phyloP scores from a whole-genome alignment of 345 rosid species.

The Aethionema arabicum region DNA sequence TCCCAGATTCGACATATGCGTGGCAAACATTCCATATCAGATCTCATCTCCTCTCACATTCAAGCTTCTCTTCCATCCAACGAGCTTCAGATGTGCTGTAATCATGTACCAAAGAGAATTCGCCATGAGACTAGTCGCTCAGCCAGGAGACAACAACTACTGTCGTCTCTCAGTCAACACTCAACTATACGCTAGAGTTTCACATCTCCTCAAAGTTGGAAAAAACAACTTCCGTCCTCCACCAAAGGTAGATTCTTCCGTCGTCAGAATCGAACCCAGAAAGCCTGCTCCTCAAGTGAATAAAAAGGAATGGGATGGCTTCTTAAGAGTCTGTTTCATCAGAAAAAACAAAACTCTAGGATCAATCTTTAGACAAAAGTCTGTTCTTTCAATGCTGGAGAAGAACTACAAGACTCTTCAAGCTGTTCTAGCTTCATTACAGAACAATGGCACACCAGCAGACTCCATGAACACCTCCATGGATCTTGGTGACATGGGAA shows the following conservation, averaged over 20 bases:
- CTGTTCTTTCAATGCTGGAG: conserved; percentile 61
- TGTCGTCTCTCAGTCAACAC: conserved; percentile 85
- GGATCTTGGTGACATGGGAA: conserved; percentile 43
- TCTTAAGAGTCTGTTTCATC: conserved; percentile 78
- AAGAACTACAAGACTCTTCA: conserved; percentile 86
- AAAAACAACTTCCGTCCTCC: conserved; percentile 96
- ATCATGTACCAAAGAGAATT: conserved; percentile 96
- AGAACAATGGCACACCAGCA: conserved; percentile 34
- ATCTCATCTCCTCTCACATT: conserved; percentile 89
- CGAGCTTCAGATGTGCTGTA: conserved; percentile 82
- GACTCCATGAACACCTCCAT: conserved; percentile 7
- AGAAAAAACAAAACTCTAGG: conserved; percentile 90
- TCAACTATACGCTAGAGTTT: conserved; percentile 83
- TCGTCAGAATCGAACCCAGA: conserved; percentile 86
- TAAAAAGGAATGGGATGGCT: conserved; percentile 86
- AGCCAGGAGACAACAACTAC: conserved; percentile 80
- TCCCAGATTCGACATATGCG: conserved; percentile 86
- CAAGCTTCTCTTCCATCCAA: conserved; percentile 73
- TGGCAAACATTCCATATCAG: conserved; percentile 90
- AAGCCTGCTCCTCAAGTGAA: conserved; percentile 66
- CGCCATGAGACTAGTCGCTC: conserved; percentile 89
- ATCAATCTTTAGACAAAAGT: conserved; percentile 70
- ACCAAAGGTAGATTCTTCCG: conserved; percentile 92
- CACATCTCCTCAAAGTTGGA: conserved; percentile 89
- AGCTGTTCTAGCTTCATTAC: conserved; percentile 44